Base-by-base conservation (phyloP, 176 grass and related monocot species). In the Zizania latifolia region DNA sequence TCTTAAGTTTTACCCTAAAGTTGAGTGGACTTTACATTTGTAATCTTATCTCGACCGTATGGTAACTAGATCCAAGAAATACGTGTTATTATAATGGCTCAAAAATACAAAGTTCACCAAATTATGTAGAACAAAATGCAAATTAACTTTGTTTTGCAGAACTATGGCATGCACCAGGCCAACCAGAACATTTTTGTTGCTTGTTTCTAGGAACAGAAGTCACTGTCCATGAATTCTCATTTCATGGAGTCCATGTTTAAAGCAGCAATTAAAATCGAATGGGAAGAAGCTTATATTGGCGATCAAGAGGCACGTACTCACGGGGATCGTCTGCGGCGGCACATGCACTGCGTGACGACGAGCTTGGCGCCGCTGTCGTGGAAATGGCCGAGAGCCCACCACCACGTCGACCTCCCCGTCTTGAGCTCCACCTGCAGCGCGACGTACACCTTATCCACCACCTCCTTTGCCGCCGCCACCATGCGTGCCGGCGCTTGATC, bases 291-390 rank as follows among this genome's bases (percentile, higher is more conserved):
- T 40, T 28, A 16, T 55, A 76, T 31, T 48, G 44, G 4, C 16
- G 57, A 65, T 71, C 2, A 65, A 40, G 35, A 66, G 66, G 43
- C 53, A 70, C 90, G 53, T 93, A 97, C 93, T 90, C 72, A 90
- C 84, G 57, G 90, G 87, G 62, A 97, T 93, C 83, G 86, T 83
- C 67, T 93, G 82, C n/a, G 83, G 73, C 2, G 85, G 85, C 23
- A 82, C 83, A 29, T 97, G 90, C 37, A 93, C 85, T 97, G 93
- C 56, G 90, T 48, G 80, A 97, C 68, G 57, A 97, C 78, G 5
- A 97, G 27, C 59, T 58, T 97, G 45, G 53, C 23, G 32, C 62
- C 72, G 29, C 58, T 9, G 74, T 68, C 27, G 26, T 53, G 40
- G 68, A 83, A 69, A 56, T 77, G 28, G 40, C 45, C 7, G 35